Evolutionary conservation across 2,329 filamentous ascomycete species (phyloP), one percentile per base, ranked within the genome.

Genomic region (Aspergillus ochraceus): DNA sequence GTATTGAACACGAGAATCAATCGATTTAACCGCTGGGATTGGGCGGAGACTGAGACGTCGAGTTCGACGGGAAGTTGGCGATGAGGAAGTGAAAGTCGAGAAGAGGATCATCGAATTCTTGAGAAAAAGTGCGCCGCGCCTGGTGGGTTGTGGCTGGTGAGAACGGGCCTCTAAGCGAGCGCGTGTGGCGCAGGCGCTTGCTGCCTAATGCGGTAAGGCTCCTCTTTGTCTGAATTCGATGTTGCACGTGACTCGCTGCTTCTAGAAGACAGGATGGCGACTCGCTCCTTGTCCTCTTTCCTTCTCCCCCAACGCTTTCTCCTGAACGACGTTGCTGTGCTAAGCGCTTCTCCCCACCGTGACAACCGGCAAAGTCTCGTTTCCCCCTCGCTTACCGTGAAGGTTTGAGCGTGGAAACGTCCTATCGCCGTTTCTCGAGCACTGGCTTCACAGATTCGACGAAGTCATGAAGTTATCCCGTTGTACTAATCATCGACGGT

Each of bases 41-140:
- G 88, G 86, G 90, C 93, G 94, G 94, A 97, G 94, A 98, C 94
- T 97, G 94, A 96, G 86, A 89, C 92, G 92, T 95, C 91, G 86
- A 91, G 92, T 96, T 89, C 90, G 86, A 65, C 66, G 68, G 64
- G 60, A 58, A 57, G 68, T 74, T 73, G 68, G 67, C 68, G 69
- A 70, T 60, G 66, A 64, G 60, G 54, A 70, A 68, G 68, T 72
- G 66, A 68, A 74, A 71, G 65, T 64, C 54, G 62, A 66, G 63
- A 66, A 61, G 58, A 59, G 65, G 56, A 58, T 53, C 61, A 46
- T 54, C 59, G 68, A 74, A 74, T 68, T 71, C 64, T 66, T 56
- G 60, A 68, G 69, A 75, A 76, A 68, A 76, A 76, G 73, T 75
- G 74, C 70, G 74, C 60, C 71, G 68, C 67, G 71, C 68, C 69